Evolutionary conservation across 23 red algal species (phyloP).

Genomic region (Agarophyton chilense): DNA sequence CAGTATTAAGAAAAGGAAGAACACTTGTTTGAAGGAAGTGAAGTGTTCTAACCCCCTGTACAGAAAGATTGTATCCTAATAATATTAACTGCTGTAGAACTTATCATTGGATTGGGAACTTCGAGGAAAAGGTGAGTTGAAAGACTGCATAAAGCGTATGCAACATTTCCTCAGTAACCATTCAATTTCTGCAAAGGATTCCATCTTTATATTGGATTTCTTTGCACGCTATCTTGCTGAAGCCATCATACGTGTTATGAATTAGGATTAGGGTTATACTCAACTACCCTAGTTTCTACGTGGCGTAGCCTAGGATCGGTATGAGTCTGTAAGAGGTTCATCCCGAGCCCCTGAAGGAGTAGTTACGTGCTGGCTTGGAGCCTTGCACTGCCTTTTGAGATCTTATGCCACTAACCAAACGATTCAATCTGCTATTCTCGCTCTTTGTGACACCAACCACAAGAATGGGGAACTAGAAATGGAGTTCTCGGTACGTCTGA

Average conservation of each 20-base stretch:
- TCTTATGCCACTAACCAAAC: too few species aligned
- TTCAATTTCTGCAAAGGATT: not conserved
- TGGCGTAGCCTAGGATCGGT: not conserved
- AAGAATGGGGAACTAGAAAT: too few species aligned
- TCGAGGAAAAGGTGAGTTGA: not conserved
- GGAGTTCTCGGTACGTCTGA: too few species aligned
- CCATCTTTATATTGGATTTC: not conserved
- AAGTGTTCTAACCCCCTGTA: not conserved
- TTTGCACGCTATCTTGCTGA: not conserved
- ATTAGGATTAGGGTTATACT: not conserved
- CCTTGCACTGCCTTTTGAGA: too few species aligned
- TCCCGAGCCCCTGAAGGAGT: too few species aligned
- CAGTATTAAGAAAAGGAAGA: not conserved
- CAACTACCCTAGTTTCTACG: not conserved
- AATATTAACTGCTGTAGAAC: not conserved
- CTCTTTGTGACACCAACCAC: too few species aligned
- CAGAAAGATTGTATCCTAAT: not conserved
- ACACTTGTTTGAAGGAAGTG: slow-evolving; percentile 18
- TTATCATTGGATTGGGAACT: not conserved
- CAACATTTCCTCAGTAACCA: not conserved
- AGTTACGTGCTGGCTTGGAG: too few species aligned
- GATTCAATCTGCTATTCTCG: too few species aligned
- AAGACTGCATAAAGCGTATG: slow-evolving; percentile 11
- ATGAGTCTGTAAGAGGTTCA: not conserved
- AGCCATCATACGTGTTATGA: not conserved